Evolutionary conservation across 352 stramenopile genomes (phyloP).

Genomic region (Phytophthora uliginosa): DNA sequence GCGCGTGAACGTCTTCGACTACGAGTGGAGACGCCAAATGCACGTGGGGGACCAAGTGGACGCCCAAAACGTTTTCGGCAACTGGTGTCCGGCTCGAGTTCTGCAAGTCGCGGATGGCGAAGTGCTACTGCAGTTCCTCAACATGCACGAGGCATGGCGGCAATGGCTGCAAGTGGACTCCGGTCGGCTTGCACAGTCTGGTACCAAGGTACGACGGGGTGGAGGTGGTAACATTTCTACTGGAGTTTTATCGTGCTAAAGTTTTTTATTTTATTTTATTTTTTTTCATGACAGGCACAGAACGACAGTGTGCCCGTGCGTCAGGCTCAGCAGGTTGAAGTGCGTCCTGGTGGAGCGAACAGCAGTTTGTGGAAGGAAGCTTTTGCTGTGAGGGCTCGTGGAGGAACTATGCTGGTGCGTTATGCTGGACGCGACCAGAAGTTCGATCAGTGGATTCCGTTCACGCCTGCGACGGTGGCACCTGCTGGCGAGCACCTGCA

Average conservation of each 20-base stretch:
- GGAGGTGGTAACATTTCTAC: not conserved
- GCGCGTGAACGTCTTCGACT: constrained; percentile 74
- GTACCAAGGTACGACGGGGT: constrained; percentile 54
- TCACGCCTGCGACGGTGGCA: constrained; percentile 64
- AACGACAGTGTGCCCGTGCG: constrained; percentile 73
- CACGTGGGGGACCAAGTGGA: constrained; percentile 73
- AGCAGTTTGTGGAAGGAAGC: constrained; percentile 75
- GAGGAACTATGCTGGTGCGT: constrained; percentile 65
- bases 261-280: not conserved
- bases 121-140: constrained; percentile 77
- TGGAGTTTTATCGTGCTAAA: not conserved
- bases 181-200: constrained; percentile 61
- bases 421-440: constrained; percentile 74
- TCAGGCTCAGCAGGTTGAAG: constrained; percentile 77
- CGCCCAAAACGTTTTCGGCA: constrained; percentile 86
- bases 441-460: constrained; percentile 80
- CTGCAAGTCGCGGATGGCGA: constrained; percentile 71
- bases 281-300: constrained; percentile 37
- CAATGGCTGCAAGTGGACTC: constrained; percentile 78
- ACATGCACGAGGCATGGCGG: constrained; percentile 86
- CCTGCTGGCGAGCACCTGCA: constrained; percentile 71
- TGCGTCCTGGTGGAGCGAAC: constrained; percentile 51
- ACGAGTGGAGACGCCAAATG: constrained; percentile 80
- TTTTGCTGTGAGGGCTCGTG: constrained; percentile 55
- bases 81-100: constrained; percentile 82